Base-by-base conservation (phyloP, 208 protist species). In the Naegleria lovaniensis region DNA sequence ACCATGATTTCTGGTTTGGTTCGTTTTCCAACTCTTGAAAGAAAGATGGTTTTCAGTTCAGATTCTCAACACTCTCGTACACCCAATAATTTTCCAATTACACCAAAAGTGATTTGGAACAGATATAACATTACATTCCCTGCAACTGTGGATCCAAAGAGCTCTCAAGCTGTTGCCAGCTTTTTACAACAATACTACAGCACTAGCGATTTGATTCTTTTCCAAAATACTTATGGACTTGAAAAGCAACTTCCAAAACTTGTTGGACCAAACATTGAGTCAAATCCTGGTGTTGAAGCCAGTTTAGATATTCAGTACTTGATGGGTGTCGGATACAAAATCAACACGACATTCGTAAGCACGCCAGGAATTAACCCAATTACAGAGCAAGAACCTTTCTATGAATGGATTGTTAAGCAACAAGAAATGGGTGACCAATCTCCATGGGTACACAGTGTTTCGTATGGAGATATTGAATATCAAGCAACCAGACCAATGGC, bases 251-350 rank as follows among this genome's bases (percentile, higher is more conserved):
- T 9, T 11, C 6, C 29, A 76, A 89, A 5, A 43, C 51, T 89
- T 40, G 7, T 76, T 6, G 86, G 86, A 39, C 11, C n/a, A 7
- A 76, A 89, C 43, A 29, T 33, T 89, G 9, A 15, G 29, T 39
- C 16, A 0, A 40, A 39, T 0, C 86, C 86, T 76, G 86, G 86
- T 89, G 86, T 76, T 15, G 86, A 89, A n/a, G 86, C 86, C n/a
- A 33, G 7, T 76, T 76, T 89, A 15, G 86, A 89, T n/a, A 89
- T 89, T 76, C 86, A 89, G 76, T 89, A 89, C 51, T n/a, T 89
- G 3, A 89, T 76, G n/a, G 86, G 36, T 89, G 51, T 89, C 6
- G 51, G 33, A 43, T 11, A 59, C 6, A 76, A 76, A 0, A 89
- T 76, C 13, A 36, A 5, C 59, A 89, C 86, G 0, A 33, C 5